These are phyloP conservation scores for Yarrowia galli DNA, from an alignment of 1,139 yeast species.

Conservation along the genomic window DNA sequence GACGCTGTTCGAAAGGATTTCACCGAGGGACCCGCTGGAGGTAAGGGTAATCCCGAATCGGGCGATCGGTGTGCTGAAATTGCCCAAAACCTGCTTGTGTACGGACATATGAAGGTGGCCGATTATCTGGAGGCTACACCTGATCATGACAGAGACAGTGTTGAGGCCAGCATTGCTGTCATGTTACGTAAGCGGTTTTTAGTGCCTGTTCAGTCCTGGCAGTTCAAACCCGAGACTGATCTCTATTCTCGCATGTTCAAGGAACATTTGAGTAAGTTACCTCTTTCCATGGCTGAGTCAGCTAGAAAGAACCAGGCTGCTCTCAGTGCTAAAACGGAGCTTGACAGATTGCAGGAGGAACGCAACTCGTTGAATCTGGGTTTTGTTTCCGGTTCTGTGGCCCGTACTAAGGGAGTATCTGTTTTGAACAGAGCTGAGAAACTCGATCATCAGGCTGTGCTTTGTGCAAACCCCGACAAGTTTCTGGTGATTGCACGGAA, in stretches of 20 bases:
- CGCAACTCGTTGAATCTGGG: slow-evolving; percentile 37
- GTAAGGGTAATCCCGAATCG: slow-evolving; percentile 14
- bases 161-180: slow-evolving; percentile 54
- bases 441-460: slow-evolving; percentile 54
- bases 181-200: slow-evolving; percentile 69
- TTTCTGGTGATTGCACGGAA: slow-evolving; percentile 73
- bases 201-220: slow-evolving; percentile 54
- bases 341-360: slow-evolving; percentile 42
- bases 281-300: slow-evolving; percentile 46
- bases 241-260: slow-evolving; percentile 45
- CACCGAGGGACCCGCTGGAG: slow-evolving; percentile 43
- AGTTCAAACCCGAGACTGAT: slow-evolving; percentile 52
- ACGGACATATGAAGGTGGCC: slow-evolving; percentile 67
- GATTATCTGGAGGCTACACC: slow-evolving; percentile 61
- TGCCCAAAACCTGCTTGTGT: slow-evolving; percentile 70
- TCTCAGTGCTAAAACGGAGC: slow-evolving; percentile 66
- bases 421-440: slow-evolving; percentile 23
- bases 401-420: slow-evolving; percentile 13
- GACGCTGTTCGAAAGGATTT: slow-evolving; percentile 59
- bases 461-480: slow-evolving; percentile 70
- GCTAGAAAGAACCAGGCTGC: slow-evolving; percentile 47
- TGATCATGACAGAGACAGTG: slow-evolving; percentile 47
- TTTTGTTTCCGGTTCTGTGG: slow-evolving; percentile 40
- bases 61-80: slow-evolving; percentile 62
- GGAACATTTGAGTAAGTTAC: slow-evolving; percentile 43